Base-by-base conservation (phyloP, 352 stramenopile genomes). In the Globisporangium lucens region DNA sequence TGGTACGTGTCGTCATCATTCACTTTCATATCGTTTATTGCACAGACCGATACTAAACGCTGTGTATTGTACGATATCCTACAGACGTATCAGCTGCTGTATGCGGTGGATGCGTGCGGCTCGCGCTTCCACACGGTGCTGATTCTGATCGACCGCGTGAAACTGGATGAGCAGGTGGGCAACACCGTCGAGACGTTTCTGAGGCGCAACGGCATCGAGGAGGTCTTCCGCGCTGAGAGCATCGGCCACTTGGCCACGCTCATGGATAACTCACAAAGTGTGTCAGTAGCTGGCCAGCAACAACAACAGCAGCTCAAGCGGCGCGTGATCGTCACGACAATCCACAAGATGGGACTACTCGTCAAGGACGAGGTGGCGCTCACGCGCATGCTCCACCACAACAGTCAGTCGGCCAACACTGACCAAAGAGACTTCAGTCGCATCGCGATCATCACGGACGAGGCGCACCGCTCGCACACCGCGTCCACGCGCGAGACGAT, bases 391-490 rank as follows among this genome's bases (percentile, higher is more conserved):
- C 71, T 94, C 2, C 82, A 90, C 56, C 79, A 77, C n/a, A 78
- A 74, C 53, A 33, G 49, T 27, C 53, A 33, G 52, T 53, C 43
- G 24, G 33, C 22, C 27, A n/a, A 35, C 30, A 43, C 9, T n/a
- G 30, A 4, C 4, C 27, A 22, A 10, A 36, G 1, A 29, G 30
- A 67, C 9, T 92, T 83, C 38, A 85, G 82, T 24, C 80, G 85
- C 20, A 76, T 93, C 20, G 87, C 82, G 0, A 93, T 95, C 67
- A 89, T 95, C 61, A 90, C 85, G 13, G 87, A 95, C 66, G 87
- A 95, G 74, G 87, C 85, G 0, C 87, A 95, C 73, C 87, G 87
- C 22, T 93, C 87, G 2, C 85, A 95, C 58, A 85, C 83, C 10
- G 72, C 76, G 17, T 79, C 83, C 2, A 95, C 87, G 15, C 73